Base-by-base conservation (phyloP, 192 early-diverging fungal species). In the Umbelopsis isabellina region DNA sequence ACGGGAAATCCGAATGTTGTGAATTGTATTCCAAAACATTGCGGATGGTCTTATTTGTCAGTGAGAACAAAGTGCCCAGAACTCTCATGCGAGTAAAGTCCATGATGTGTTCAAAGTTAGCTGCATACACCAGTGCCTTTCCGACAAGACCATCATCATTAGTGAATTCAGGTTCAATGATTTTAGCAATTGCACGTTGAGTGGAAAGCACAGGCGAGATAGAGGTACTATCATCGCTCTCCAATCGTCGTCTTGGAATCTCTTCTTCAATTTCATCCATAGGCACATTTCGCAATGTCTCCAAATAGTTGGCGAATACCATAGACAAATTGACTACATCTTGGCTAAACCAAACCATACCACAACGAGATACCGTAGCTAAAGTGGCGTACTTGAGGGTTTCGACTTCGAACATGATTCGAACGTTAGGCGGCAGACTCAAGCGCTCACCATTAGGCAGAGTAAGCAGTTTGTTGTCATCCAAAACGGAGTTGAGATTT, bases 321-420 rank as follows among this genome's bases (percentile, higher is more conserved):
- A 98, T 95, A 6, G 82, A 80, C 35, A 90, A 75, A 2, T 82
- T 88, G 52, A 98, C 91, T 0, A 97, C 92, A 73, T 94, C 92
- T 65, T 93, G 92, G 77, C 92, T 93, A 79, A 98, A 99, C 97
- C 97, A 99, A 48, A 99, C 95, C 98, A 99, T 99, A 77, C 98
- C 98, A 80, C 98, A 99, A 46, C 98, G 94, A 84, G 91, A 93
- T 41, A 99, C 96, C 1, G 98, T 99, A 49, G 98, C 98, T 23
- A 96, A 85, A 5, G 98, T 99, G 13, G 98, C 98, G 67, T 99
- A 97, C 66, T 93, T 91, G 66, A 99, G 83, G n/a, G 92, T 96
- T 71, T 99, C 97, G 21, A 99, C 98, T 81, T 99, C 98, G 75
- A 99, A 99, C 93, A 99, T 91, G 48, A 99, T 93, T 44, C 97